A percentile compares a stretch with the other conserved stretches of the same genome.
phyloP scores from a whole-genome alignment of 345 rosid species.

The Reutealis trisperma region DNA sequence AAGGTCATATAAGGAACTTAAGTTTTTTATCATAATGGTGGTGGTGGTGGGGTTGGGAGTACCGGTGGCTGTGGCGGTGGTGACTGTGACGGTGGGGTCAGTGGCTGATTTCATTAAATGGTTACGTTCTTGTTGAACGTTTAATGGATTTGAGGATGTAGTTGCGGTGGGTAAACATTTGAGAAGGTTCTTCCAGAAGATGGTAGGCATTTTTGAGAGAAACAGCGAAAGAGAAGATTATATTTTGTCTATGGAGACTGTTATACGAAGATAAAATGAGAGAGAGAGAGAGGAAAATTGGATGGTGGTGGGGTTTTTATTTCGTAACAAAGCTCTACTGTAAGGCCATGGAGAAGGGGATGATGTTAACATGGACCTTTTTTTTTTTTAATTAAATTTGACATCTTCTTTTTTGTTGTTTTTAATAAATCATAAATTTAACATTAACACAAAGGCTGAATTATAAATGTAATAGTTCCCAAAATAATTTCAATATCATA shows the following conservation, averaged over 20 bases:
- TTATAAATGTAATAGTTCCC: too few relatives aligned
- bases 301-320: too few relatives aligned
- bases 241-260: background rate
- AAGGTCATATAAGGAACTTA: conserved; percentile 43
- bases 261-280: background rate
- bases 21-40: conserved; percentile 33
- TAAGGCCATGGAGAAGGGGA: background rate
- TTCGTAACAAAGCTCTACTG: background rate
- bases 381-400: too few relatives aligned
- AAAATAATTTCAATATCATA: too few relatives aligned
- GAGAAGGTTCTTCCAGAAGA: conserved; percentile 66
- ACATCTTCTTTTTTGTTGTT: too few relatives aligned
- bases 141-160: conserved; percentile 27
- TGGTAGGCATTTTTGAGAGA: conserved; percentile 48
- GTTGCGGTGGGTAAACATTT: conserved; percentile 42
- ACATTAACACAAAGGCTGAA: too few relatives aligned
- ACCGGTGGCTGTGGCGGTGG: background rate
- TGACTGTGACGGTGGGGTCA: background rate
- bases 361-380: too few relatives aligned
- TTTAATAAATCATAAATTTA: too few relatives aligned
- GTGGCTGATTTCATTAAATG: background rate
- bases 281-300: conserved; percentile 1
- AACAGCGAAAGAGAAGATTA: background rate
- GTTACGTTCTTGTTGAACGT: conserved; percentile 27
- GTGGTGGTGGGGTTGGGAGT: background rate